Conservation (phyloP, 2,329 filamentous ascomycete genomes). For the Colletotrichum spaethianum region DNA sequence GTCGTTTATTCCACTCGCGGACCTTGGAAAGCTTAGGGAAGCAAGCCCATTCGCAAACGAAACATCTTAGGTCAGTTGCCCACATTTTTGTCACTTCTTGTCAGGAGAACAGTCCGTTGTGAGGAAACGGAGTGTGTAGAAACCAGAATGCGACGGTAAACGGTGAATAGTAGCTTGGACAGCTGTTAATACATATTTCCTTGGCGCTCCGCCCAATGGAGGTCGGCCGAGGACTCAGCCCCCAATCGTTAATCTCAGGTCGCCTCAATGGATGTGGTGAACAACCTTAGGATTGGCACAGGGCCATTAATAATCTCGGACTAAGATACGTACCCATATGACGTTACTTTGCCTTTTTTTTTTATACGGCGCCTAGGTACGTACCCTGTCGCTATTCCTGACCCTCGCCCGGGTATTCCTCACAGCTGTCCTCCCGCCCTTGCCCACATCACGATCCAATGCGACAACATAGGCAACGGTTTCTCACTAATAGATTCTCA, state of each 20-base stretch:
- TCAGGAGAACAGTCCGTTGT: background rate
- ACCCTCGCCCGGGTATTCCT: background rate
- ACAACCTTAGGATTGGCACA: conserved; percentile 5
- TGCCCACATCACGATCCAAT: background rate
- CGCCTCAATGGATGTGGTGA: background rate
- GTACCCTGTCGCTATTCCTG: background rate
- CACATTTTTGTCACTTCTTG: background rate
- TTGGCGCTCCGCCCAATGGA: conserved; percentile 5
- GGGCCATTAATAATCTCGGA: background rate
- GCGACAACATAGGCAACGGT: background rate
- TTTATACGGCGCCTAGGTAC: background rate
- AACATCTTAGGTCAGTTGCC: background rate
- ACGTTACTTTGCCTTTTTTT: conserved; percentile 4
- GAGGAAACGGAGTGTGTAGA: background rate
- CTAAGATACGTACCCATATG: conserved; percentile 8
- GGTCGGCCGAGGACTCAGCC: background rate
- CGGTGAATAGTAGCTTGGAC: background rate
- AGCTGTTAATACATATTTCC: background rate
- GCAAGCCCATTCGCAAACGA: background rate
- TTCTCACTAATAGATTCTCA: background rate
- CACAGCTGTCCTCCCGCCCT: background rate
- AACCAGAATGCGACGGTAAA: background rate
- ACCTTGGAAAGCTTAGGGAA: background rate
- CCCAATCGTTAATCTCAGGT: background rate
- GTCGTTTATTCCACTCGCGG: background rate